Evolutionary conservation across 2,329 filamentous ascomycete genomes (phyloP).

Genomic region (Raffaelea deltoideospora): DNA sequence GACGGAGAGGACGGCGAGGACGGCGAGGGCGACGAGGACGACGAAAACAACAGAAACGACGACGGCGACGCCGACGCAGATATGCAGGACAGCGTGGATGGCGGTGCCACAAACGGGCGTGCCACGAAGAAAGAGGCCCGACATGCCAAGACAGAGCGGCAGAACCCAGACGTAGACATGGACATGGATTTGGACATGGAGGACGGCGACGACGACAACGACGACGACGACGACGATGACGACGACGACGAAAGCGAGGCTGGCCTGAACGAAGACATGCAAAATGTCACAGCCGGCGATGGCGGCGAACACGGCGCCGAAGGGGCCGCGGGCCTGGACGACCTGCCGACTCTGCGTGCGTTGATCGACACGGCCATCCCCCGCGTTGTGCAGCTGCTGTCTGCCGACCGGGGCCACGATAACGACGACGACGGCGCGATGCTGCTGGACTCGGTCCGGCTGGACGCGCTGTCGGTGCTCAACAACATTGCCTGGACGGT

Average conservation of each 20-base stretch:
- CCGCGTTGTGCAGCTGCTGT: constrained; percentile 31
- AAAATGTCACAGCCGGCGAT: constrained; percentile 45
- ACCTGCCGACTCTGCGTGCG: constrained; percentile 37
- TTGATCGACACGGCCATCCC: constrained; percentile 30
- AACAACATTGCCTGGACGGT: constrained; percentile 56
- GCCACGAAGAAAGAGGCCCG: constrained; percentile 15
- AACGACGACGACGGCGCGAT: constrained; percentile 23
- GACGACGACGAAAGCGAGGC: constrained; percentile 5
- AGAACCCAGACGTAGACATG: no score
- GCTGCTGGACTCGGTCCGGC: no score
- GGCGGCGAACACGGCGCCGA: constrained; percentile 26
- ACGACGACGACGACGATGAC: constrained; percentile 16
- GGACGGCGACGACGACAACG: constrained; percentile 20
- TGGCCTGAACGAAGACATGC: constrained; percentile 38
- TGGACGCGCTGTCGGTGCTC: constrained; percentile 41
- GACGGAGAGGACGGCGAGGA: constrained; percentile 19
- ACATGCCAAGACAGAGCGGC: no score
- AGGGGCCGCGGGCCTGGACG: constrained; percentile 29
- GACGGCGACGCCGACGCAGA: constrained; percentile 19
- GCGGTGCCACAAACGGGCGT: constrained; percentile 15
- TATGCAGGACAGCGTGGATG: constrained; percentile 29
- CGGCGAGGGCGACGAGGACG: constrained; percentile 18
- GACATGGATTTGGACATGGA: constrained; percentile 21
- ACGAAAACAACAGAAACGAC: constrained; percentile 16
- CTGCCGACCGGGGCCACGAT: constrained; percentile 13